These are phyloP conservation scores for Cymbopogon citratus DNA, from an alignment of 176 grass and related monocot species.

Conservation along the genomic window DNA sequence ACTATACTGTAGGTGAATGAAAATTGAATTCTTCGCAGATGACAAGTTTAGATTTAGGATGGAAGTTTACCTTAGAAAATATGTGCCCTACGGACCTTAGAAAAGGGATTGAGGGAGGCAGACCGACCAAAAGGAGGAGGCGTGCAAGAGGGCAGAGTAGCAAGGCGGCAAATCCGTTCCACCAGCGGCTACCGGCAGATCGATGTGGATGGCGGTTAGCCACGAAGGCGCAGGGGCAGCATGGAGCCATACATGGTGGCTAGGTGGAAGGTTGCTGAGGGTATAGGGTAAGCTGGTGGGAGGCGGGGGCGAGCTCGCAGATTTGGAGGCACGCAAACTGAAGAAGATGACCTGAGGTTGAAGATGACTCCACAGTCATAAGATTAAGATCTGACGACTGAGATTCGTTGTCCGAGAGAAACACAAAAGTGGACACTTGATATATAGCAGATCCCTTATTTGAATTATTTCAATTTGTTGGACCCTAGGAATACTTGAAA, in stretches of 20 bases:
- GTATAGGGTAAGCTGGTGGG: not conserved
- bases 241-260: too few species aligned
- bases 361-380: not conserved
- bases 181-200: rapidly evolving
- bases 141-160: not conserved
- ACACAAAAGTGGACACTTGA: not conserved
- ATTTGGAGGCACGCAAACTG: not conserved
- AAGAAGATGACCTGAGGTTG: not conserved
- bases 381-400: not conserved
- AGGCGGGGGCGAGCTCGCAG: not conserved
- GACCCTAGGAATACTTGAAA: not conserved
- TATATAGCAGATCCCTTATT: not conserved
- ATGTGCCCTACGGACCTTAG: not conserved
- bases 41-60: not conserved
- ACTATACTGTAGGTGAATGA: not conserved
- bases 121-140: not conserved
- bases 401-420: not conserved
- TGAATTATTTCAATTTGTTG: not conserved
- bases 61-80: not conserved
- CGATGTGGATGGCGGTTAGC: too few species aligned
- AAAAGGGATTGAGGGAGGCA: not conserved
- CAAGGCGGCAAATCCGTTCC: rapidly evolving
- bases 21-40: not conserved
- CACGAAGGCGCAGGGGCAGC: too few species aligned
- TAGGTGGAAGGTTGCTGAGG: not conserved